phyloP scores from a whole-genome alignment of 108 stramenopile genomes.

The Mayamaea pseudoterrestris region DNA sequence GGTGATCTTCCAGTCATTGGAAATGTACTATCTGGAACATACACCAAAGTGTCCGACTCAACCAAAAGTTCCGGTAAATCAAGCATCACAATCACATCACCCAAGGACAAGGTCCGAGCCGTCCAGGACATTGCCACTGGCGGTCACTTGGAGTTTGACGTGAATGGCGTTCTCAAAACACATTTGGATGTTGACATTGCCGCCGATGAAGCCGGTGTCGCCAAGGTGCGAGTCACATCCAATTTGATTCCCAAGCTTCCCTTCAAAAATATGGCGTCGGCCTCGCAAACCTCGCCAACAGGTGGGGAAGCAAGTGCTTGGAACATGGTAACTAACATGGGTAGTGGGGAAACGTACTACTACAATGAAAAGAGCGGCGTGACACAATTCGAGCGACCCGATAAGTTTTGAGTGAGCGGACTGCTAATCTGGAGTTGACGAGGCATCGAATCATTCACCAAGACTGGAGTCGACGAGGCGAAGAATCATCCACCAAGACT shows the following conservation, averaged over 20 bases:
- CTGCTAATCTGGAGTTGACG: background rate
- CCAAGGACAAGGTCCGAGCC: conserved; percentile 24
- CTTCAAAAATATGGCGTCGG: conserved; percentile 24
- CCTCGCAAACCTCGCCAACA: conserved; percentile 1
- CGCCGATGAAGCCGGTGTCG: conserved; percentile 23
- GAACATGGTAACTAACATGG: conserved; percentile 20
- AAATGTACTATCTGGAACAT: conserved; percentile 28
- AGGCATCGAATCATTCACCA: too few relatives aligned
- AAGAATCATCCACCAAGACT: too few relatives aligned
- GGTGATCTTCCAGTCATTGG: conserved; percentile 32
- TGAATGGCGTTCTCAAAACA: conserved; percentile 21
- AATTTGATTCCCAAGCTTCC: conserved; percentile 28
- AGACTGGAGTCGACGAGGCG: too few relatives aligned
- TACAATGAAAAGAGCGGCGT: conserved; percentile 26
- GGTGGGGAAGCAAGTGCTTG: conserved; percentile 8
- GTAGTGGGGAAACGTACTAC: conserved; percentile 28
- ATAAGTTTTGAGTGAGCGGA: conserved; percentile 5
- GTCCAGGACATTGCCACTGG: conserved; percentile 14
- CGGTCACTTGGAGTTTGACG: conserved; percentile 37
- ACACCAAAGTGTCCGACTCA: conserved; percentile 21
- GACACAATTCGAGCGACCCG: conserved; percentile 15
- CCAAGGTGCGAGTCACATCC: conserved; percentile 20
- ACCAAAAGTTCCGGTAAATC: background rate
- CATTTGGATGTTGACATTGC: conserved; percentile 37
- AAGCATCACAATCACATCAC: conserved; percentile 22